Evolutionary conservation across 2,329 filamentous ascomycete genomes (phyloP), one percentile per base, ranked within the genome.

Genomic region (Penicillium janthinellum): DNA sequence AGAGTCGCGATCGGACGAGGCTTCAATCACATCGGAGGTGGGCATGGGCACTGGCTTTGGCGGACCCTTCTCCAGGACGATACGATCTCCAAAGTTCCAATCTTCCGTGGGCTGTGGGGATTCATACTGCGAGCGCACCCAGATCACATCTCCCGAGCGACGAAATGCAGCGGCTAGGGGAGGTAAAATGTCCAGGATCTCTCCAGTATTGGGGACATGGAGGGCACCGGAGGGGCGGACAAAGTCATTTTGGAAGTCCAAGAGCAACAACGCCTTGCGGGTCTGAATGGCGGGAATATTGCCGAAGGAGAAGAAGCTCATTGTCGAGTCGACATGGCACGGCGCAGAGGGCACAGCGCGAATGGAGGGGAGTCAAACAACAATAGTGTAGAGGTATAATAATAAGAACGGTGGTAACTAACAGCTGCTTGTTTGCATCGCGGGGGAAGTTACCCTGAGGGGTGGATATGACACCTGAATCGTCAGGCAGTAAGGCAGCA

Each of bases 161-260:
- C 94, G 90, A 70, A 98, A 96, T 15, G 84, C 84, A 11, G 84
- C 83, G 44, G 88, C 87, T 2, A 98, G 80, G 6, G 83, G 77
- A 20, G 87, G 79, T 44, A 92, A 84, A 31, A 85, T 86, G 41
- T 88, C 82, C 47, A 95, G 74, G 62, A 93, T 91, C 10, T 86
- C 85, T 4, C 83, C 76, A 3, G 87, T 86, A 45, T 86, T 83
- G 38, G 80, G 79, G 53, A 93, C 85, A 12, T 87, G 84, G 20
- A 97, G 77, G 28, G 87, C 84, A 56, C 90, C 90, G 53, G 86
- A 82, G 1, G 85, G 78, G 6, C 86, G 82, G 59, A 96, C 79
- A 70, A 98, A 96, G 74, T 97, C 94, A 69, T 96, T 92, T 72
- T 98, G 95, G 38, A 96, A 85, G 70, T 96, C 94, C 64, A 97